A percentile compares a stretch with the other conserved stretches of the same genome.
These are phyloP conservation scores for Tubosaeta sp. DNA, from an alignment of 768 basidiomycete species.

Conservation along the genomic window DNA sequence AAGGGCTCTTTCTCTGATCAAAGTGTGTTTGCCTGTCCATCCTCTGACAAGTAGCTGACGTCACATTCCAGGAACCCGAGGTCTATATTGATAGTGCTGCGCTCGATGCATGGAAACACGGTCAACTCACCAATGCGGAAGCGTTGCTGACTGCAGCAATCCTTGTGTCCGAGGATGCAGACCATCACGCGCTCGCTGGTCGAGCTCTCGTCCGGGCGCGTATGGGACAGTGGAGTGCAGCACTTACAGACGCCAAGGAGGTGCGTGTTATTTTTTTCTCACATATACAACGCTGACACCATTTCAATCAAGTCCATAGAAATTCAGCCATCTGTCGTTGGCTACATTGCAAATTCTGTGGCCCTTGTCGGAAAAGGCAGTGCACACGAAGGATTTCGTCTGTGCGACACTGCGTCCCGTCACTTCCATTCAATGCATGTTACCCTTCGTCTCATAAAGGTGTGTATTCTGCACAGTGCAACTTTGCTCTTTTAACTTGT, in stretches of 20 bases:
- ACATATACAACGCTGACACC: neutral
- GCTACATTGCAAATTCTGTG: neutral
- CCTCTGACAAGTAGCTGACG: no score
- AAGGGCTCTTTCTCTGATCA: neutral
- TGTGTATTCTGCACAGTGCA: neutral
- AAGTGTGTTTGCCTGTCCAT: neutral
- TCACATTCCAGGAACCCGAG: neutral
- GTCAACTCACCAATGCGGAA: neutral
- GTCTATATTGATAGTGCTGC: neutral
- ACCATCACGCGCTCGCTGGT: neutral
- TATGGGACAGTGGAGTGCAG: neutral
- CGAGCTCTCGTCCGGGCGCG: slow-evolving; percentile 1
- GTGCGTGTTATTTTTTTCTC: neutral
- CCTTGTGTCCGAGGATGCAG: neutral
- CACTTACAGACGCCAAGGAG: neutral
- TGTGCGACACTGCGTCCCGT: slow-evolving; percentile 1
- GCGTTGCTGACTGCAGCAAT: neutral
- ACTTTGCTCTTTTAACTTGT: neutral
- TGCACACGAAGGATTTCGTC: neutral
- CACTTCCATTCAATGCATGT: neutral
- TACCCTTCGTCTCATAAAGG: neutral
- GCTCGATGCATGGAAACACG: neutral
- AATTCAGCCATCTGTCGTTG: neutral
- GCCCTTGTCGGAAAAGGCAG: neutral
- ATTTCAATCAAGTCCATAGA: neutral